Evolutionary conservation across 2,329 filamentous ascomycete genomes (phyloP), one percentile per base, ranked within the genome.

Genomic region (Phoma sp.): DNA sequence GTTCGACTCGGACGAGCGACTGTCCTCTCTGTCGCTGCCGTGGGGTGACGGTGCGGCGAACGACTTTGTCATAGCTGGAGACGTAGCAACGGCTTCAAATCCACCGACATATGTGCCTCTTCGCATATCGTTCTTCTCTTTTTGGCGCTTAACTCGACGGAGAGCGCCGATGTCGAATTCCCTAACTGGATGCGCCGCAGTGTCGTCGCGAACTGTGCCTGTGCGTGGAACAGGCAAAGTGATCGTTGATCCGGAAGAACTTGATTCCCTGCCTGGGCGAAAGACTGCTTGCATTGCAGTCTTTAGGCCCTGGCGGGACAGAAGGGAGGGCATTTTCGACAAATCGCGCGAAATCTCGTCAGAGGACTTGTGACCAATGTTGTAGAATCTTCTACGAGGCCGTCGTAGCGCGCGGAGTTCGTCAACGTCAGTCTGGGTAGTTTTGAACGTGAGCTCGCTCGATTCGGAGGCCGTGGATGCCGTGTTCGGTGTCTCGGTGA

Each of bases 161-260:
- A 71, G 33, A 1, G 59, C 60, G 7, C 64, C 62, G 3, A 70
- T 49, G 13, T 73, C 70, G 35, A 71, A 69, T 6, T 70, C 65
- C 6, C 59, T 52, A 3, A 65, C 52, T 1, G 57, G 36, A 6
- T 53, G 33, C 9, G n/a, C 35, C 2, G 58, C 39, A 6, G 42
- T 38, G 0, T 60, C 32, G 23, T 62, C 47, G 8, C 70, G 68
- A 25, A 59, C 63, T 10, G 60, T 65, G 22, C 66, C 65, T 2
- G 69, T 68, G 1, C 65, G 60, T 7, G 64, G 53, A 9, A 71
- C 58, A 6, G 69, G 69, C 1, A 73, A 56, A 2, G 69, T 74
- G 43, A 74, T 68, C 50, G 72, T 70, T 22, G 70, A 72, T 8
- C 67, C 67, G 2, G 63, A 63, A 6, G 68, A 69, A 47, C 67